Base-by-base conservation (phyloP, 345 rosid genomes). In the Linum usitatissimum region DNA sequence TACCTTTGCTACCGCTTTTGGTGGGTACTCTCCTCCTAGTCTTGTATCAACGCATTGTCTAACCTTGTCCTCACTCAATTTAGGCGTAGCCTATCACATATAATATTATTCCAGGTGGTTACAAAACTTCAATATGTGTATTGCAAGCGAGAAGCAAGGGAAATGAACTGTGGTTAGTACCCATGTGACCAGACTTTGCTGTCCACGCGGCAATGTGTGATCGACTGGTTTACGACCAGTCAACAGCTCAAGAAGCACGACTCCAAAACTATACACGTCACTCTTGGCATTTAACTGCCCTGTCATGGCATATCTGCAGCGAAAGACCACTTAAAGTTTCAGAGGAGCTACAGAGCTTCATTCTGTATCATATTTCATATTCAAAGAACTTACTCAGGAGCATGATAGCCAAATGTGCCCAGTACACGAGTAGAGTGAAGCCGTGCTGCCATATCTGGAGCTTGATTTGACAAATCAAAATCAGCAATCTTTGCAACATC, bases 1-100 rank as follows among this genome's bases (percentile, higher is more conserved):
- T 82, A 86, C 99, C 97, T 87, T 90, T 48, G 97, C 96, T 63
- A 93, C 96, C 53, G 96, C 97, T 81, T 90, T 93, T 10, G 92
- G 85, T 65, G 97, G 96, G 70, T 75, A 93, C 19, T 87, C 93
- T 42, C 91, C 92, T 63, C 86, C 85, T 10, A 87, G 87, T 76
- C 94, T 90, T 72, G 94, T 71, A 86, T 93, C 99, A 51, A 90
- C 87, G 64, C 95, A 93, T 57, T 93, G 99, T 76, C 78, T 82
- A 57, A 90, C 92, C 71, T 87, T 90, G 83, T 93, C 96, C 76
- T 90, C 96, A 48, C 96, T 86, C 31, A 93, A 88, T 76, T 83
- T 90, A 61, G 99, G 97, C 54, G 97, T 79, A 39, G 97, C 97
- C 97, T 93, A 71, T 54, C 59, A 30, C 53, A 40, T 64, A 51